Evolutionary conservation across 768 basidiomycete species (phyloP).

Genomic region (Tricholoma flavovirens): DNA sequence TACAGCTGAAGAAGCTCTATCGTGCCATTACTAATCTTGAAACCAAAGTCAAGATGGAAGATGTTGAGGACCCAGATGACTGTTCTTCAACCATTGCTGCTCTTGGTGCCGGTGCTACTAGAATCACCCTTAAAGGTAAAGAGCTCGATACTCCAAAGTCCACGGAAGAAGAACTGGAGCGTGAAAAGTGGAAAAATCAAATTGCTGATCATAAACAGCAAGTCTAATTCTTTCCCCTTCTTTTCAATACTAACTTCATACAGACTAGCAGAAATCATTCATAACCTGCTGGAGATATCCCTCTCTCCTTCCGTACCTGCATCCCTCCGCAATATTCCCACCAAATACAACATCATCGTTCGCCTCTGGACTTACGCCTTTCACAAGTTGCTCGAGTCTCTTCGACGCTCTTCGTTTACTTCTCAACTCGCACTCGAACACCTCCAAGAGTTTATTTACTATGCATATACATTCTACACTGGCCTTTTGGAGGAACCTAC

Average conservation of each 20-base stretch:
- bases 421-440: constrained; percentile 77
- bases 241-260: constrained; percentile 6
- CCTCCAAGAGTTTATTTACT: constrained; percentile 91
- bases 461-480: constrained; percentile 92
- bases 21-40: constrained; percentile 79
- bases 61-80: constrained; percentile 43
- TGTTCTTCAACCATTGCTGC: constrained; percentile 25
- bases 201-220: constrained; percentile 82
- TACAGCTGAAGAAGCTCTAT: constrained; percentile 78
- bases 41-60: constrained; percentile 60
- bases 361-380: constrained; percentile 92
- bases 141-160: constrained; percentile 19
- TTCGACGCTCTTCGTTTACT: constrained; percentile 77
- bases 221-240: constrained; percentile 23
- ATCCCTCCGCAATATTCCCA: constrained; percentile 83
- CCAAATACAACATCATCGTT: constrained; percentile 92
- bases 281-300: constrained; percentile 80
- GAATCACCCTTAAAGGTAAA: constrained; percentile 40
- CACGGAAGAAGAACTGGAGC: constrained; percentile 53
- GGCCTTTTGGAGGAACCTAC: constrained; percentile 78
- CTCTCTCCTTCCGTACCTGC: constrained; percentile 84
- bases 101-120: constrained; percentile 33
- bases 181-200: constrained; percentile 70
- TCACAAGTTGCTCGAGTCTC: constrained; percentile 83
- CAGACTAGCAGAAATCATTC: constrained; percentile 87